These are phyloP conservation scores for Petunia axillaris DNA, from an alignment of 257 asterid genomes.

Conservation along the genomic window DNA sequence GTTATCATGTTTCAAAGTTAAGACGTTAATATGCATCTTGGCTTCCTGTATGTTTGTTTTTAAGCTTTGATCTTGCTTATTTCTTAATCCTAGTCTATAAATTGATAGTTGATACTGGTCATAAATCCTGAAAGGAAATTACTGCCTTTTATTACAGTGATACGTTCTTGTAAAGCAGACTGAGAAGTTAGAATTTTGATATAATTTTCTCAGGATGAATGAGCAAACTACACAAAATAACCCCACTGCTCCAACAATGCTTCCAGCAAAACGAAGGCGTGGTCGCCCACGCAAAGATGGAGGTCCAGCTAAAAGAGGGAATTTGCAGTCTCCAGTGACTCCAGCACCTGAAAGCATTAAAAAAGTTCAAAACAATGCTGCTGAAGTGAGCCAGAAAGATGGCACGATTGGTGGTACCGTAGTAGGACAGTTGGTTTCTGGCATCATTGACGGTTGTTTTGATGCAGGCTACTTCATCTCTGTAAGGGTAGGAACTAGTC, in stretches of 20 bases:
- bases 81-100: background rate
- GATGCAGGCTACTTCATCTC: slow-evolving; percentile 80
- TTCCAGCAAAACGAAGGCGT: slow-evolving; percentile 69
- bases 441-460: slow-evolving; percentile 76
- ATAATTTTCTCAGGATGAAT: slow-evolving; percentile 42
- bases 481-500: slow-evolving; percentile 52
- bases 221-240: slow-evolving; percentile 31
- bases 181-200: background rate
- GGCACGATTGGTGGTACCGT: slow-evolving; percentile 31
- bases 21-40: background rate
- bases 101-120: background rate
- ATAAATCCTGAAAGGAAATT: background rate
- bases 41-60: background rate
- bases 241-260: slow-evolving; percentile 39
- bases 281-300: slow-evolving; percentile 86
- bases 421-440: slow-evolving; percentile 56
- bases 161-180: background rate
- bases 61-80: background rate
- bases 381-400: slow-evolving; percentile 28
- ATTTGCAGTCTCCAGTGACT: slow-evolving; percentile 38
- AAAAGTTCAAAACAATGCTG: slow-evolving; percentile 14
- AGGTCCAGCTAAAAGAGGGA: slow-evolving; percentile 37
- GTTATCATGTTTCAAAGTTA: no score
- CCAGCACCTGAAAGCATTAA: slow-evolving; percentile 30
- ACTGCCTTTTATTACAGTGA: background rate